Percentiles rank a stretch among this genome's conserved stretches.
These are phyloP conservation scores for Vanrija humicola DNA, from an alignment of 1,284 basidiomycete species.

Conservation along the genomic window DNA sequence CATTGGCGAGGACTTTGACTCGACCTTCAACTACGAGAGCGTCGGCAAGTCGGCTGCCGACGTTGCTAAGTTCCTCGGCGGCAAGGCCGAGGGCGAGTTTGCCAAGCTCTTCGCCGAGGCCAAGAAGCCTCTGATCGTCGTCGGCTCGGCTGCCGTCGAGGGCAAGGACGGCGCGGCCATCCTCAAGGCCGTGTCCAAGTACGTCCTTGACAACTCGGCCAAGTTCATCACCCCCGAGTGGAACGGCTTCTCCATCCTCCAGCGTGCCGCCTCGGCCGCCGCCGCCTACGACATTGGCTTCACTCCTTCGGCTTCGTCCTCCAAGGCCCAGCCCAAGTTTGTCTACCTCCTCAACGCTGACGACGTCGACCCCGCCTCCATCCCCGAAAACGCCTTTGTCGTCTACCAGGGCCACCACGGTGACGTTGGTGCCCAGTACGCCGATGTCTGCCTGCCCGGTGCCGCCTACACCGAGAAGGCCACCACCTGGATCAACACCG, in stretches of 20 bases:
- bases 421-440: constrained; percentile 92
- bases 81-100: constrained; percentile 63
- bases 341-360: constrained; percentile 96
- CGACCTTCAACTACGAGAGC: constrained; percentile 89
- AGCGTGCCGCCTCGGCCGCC: constrained; percentile 84
- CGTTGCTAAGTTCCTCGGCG: constrained; percentile 71
- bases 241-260: constrained; percentile 92
- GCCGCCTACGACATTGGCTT: constrained; percentile 96
- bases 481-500: constrained; percentile 94
- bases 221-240: constrained; percentile 81
- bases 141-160: constrained; percentile 83
- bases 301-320: constrained; percentile 72
- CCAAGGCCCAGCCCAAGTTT: constrained; percentile 82
- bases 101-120: constrained; percentile 84
- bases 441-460: constrained; percentile 90
- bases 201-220: constrained; percentile 71
- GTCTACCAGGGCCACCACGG: constrained; percentile 99
- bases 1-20: constrained; percentile 87
- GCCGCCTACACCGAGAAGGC: constrained; percentile 96
- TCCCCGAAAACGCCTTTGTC: constrained; percentile 91
- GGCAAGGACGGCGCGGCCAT: constrained; percentile 79
- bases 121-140: constrained; percentile 89
- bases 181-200: constrained; percentile 73
- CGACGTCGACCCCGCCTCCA: constrained; percentile 83
- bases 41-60: constrained; percentile 77